Evolutionary conservation across 345 rosid genomes (phyloP).

Genomic region (Xanthoceras sorbifolium): DNA sequence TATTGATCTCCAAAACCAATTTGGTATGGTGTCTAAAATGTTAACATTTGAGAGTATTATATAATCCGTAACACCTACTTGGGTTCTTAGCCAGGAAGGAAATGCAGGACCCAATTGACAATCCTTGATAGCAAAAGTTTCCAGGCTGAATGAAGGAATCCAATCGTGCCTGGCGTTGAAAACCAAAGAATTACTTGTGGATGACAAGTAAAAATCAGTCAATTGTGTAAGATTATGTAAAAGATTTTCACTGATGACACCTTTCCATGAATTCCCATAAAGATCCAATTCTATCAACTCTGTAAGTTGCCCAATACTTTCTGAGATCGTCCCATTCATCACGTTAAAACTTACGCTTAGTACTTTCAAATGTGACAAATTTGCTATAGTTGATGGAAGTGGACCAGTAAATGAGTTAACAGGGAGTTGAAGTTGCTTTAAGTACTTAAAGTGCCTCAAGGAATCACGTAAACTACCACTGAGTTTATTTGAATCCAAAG

Average conservation of each 20-base stretch:
- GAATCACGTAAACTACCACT: conserved; percentile 19
- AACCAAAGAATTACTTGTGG: not conserved
- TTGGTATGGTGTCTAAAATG: conserved; percentile 18
- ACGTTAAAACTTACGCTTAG: conserved; percentile 13
- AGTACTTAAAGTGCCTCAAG: conserved; percentile 6
- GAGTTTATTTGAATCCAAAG: conserved; percentile 1
- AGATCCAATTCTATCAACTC: not conserved
- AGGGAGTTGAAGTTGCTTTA: conserved; percentile 12
- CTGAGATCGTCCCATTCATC: conserved; percentile 9
- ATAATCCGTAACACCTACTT: no score
- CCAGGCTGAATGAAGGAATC: no score
- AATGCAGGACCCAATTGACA: no score
- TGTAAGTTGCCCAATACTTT: conserved; percentile 6
- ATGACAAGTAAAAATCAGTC: conserved; percentile 1
- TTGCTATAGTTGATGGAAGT: conserved; percentile 29
- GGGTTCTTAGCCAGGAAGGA: no score
- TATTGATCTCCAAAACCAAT: conserved; percentile 27
- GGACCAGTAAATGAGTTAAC: conserved; percentile 15
- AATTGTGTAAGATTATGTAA: conserved; percentile 26
- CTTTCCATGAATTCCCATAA: no score
- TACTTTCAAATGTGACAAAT: conserved; percentile 16
- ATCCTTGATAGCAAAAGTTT: no score
- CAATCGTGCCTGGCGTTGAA: conserved; percentile 6
- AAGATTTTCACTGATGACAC: conserved; percentile 4
- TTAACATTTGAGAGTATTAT: conserved; percentile 12